Base-by-base conservation (phyloP, 768 basidiomycete species). In the Rhizopogon rudus region DNA sequence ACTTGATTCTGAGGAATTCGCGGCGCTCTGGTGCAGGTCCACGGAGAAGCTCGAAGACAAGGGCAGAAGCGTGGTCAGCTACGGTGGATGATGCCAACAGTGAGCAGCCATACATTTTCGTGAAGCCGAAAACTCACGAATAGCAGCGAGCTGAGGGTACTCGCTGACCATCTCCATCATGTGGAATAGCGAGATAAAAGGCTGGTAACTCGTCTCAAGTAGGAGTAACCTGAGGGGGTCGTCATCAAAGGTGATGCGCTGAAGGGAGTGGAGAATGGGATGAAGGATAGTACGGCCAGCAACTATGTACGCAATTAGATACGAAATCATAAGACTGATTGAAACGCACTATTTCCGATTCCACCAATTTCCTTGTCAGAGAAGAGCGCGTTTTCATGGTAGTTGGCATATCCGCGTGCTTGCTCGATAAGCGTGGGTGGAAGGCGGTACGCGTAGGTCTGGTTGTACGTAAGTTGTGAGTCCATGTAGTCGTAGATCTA, bases 111-210 rank as follows among this genome's bases (percentile, higher is more conserved):
- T 7, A n/a, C 17, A 28, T 39, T 6, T 17, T 10, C 22, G 39
- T 12, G 35, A 37, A 40, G 1, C 4, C 5, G 12, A 41, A n/a
- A 6, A 81, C 87, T 63, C 60, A 90, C 87, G 85, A 58, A 90
- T 81, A 28, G 79, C 87, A 55, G 70, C 67, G 57, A 84, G 65
- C 57, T 83, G 77, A 4, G 85, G 83, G 55, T 81, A 71, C 17
- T 74, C 69, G 42, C 76, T 69, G 54, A 73, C 63, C 53, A 85
- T 74, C 37, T 82, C 84, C 40, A 88, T 79, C 72, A 88, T 82
- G 63, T 83, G 81, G 79, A 95, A 87, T 65, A 93, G 77, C 8
- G 89, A 91, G 63, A 92, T 82, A 79, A 93, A 90, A 5, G 91
- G 85, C 69, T 93, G 91, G 74, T 93, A 93, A 54, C 88, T 88